Conservation (phyloP, 139 green algal species). For the Penium margaritaceum region DNA sequence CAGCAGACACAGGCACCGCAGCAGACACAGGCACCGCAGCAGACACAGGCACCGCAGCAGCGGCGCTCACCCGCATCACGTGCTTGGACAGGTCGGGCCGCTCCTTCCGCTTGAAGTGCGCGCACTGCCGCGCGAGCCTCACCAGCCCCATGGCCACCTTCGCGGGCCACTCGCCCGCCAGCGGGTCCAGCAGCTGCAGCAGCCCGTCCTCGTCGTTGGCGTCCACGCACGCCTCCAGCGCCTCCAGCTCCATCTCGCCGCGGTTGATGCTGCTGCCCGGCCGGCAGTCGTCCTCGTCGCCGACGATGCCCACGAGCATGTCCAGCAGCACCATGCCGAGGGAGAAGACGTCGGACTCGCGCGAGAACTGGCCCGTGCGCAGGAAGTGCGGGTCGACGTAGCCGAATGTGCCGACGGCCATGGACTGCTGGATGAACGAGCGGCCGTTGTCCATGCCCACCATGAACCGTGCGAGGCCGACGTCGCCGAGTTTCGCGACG, state of each 20-base stretch:
- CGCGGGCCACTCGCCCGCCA: slow-evolving; percentile 20
- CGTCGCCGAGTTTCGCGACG: slow-evolving; percentile 72
- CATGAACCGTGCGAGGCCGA: slow-evolving; percentile 71
- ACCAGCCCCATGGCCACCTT: slow-evolving; percentile 4
- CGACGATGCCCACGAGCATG: slow-evolving; percentile 22
- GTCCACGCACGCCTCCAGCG: neutral
- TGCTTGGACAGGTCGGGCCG: neutral
- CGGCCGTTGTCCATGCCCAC: neutral
- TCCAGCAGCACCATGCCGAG: slow-evolving; percentile 31
- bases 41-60: too few relatives aligned
- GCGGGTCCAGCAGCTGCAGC: slow-evolving; percentile 15
- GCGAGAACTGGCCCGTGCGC: slow-evolving; percentile 12
- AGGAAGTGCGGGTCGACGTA: slow-evolving; percentile 40
- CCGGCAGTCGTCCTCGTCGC: too few relatives aligned
- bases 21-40: too few relatives aligned
- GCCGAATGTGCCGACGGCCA: slow-evolving; percentile 21
- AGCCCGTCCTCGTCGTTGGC: neutral
- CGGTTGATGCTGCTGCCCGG: too few relatives aligned
- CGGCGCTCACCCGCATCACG: too few relatives aligned
- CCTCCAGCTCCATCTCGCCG: neutral
- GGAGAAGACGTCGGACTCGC: slow-evolving; percentile 32
- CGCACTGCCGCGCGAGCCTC: neutral
- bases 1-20: too few relatives aligned
- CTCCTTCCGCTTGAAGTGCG: slow-evolving; percentile 1
- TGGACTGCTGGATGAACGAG: slow-evolving; percentile 22